These are phyloP conservation scores for Penicillium ochrochloron DNA, from an alignment of 495 filamentous ascomycete genomes.

Conservation along the genomic window DNA sequence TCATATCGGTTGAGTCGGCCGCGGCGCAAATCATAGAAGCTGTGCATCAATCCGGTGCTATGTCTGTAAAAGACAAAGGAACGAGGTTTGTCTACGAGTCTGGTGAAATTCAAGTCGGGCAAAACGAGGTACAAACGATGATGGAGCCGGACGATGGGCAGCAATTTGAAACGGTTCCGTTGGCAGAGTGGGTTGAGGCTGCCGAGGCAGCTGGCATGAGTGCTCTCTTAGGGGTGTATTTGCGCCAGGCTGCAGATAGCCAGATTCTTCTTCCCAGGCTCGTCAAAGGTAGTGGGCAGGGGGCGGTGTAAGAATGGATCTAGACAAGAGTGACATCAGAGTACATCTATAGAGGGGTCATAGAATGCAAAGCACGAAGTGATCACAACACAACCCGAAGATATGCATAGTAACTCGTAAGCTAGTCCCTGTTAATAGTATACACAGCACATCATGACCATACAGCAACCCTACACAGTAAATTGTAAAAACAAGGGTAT, in stretches of 20 bases:
- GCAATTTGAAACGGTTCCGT: constrained; percentile 19
- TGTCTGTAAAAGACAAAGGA: not conserved
- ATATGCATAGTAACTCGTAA: not conserved
- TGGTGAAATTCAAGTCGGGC: constrained; percentile 25
- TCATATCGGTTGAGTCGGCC: constrained; percentile 32
- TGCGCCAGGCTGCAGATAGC: constrained; percentile 24
- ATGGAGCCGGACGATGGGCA: constrained; percentile 24
- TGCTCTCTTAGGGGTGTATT: constrained; percentile 25
- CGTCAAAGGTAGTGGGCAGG: constrained; percentile 19
- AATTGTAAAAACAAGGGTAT: not conserved
- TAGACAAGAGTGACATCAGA: not conserved
- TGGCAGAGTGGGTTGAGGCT: constrained; percentile 24
- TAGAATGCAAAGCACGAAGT: not conserved
- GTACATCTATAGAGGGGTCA: not conserved
- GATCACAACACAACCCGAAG: not conserved
- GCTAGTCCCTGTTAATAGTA: not conserved
- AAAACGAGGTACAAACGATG: constrained; percentile 22
- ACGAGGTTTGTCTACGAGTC: constrained; percentile 19
- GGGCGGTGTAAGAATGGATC: not conserved
- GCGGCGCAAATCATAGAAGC: constrained; percentile 24
- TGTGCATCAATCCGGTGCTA: constrained; percentile 14
- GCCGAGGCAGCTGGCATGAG: constrained; percentile 33
- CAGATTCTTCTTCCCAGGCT: constrained; percentile 27
- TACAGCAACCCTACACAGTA: too few species aligned
- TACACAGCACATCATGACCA: too few species aligned